These are phyloP conservation scores for Candida coquimbonensis DNA, from an alignment of 805 yeast species.

Conservation along the genomic window DNA sequence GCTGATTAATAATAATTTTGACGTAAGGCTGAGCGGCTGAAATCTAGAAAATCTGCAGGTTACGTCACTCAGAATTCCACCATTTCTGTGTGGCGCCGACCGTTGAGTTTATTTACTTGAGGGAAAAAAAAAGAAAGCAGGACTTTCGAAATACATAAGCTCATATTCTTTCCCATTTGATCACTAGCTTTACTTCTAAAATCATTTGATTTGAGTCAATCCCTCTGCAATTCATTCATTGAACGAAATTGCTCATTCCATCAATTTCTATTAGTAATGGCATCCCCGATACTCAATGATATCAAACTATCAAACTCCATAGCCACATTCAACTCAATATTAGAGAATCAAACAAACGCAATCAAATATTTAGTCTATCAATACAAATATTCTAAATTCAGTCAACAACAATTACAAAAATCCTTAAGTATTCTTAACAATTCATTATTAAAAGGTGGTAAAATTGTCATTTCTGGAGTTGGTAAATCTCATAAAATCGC, in stretches of 20 bases:
- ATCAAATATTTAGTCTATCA: constrained; percentile 37
- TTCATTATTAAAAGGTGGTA: constrained; percentile 43
- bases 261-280: too few species aligned
- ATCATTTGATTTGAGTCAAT: background rate
- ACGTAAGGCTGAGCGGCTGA: too few species aligned
- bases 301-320: constrained; percentile 19
- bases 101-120: too few species aligned
- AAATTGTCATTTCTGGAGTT: constrained; percentile 72
- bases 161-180: too few species aligned
- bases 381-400: constrained; percentile 37
- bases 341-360: constrained; percentile 42
- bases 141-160: too few species aligned
- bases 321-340: constrained; percentile 32
- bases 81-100: too few species aligned
- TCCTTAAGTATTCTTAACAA: constrained; percentile 36
- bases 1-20: constrained; percentile 24
- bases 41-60: too few species aligned
- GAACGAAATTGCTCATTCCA: too few species aligned
- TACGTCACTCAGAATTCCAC: background rate
- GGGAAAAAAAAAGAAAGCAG: too few species aligned
- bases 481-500: constrained; percentile 84
- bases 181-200: too few species aligned
- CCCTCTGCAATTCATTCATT: background rate
- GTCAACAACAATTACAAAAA: constrained; percentile 36
- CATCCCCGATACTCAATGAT: background rate